Base-by-base conservation (phyloP, 2,329 filamentous ascomycete genomes). In the Karstenula rhodostoma region DNA sequence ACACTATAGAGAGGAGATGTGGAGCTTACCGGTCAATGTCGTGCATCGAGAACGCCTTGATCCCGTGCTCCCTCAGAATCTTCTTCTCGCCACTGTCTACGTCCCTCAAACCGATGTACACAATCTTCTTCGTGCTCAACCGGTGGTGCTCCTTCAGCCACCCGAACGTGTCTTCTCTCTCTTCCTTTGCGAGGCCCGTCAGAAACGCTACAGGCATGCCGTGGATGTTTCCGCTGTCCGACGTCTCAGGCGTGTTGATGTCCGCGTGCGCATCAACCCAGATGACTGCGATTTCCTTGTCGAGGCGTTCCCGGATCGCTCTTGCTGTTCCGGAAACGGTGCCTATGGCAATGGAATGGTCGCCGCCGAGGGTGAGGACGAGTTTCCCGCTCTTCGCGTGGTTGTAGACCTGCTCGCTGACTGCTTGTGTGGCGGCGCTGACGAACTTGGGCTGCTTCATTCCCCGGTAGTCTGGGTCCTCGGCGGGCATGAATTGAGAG, bases 181-280 rank as follows among this genome's bases (percentile, higher is more conserved):
- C 86, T 71, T 93, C 92, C 67, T 82, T 88, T 48, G 94, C 92
- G 59, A 99, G 83, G 0, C 95, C 93, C 0, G 93, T 94, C 67
- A 97, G 79, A 80, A 98, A 99, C 3, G 92, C 88, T 40, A 98
- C 91, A 2, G 95, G 95, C 95, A 99, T 99, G 70, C 95, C 95
- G 81, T 99, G 95, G 65, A 99, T 91, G 80, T 98, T 98, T 35
- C 95, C 95, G 68, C 91, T 95, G 44, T 86, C 91, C 67, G 90
- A 94, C 50, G 88, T 90, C 86, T 98, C 94, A 56, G 94, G 95
- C 1, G 92, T 93, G 82, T 99, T 99, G 84, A 99, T 97, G 79
- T 99, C 95, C 57, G 94, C 90, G 79, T 99, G 95, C 27, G 95
- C 95, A 79, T 99, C 95, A 33, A 99, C 95, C 95, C 95, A 99